These are phyloP conservation scores for Yarrowia alimentaria DNA, from an alignment of 805 yeast genomes.

Conservation along the genomic window DNA sequence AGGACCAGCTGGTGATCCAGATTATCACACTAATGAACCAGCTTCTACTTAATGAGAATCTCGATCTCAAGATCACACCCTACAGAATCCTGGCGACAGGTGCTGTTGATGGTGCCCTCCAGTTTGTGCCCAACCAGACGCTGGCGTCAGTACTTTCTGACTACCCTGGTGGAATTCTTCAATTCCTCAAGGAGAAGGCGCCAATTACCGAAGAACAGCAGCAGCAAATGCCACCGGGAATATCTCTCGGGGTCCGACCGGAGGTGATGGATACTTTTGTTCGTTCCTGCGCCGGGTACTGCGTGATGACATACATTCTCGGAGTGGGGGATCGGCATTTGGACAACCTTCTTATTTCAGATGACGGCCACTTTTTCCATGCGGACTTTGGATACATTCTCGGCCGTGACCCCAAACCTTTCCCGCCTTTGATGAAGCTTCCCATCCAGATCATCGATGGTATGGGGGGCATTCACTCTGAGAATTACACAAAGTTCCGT, in stretches of 20 bases:
- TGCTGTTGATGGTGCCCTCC: slow-evolving; percentile 86
- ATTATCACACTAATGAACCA: slow-evolving; percentile 89
- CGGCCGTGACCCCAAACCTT: slow-evolving; percentile 97
- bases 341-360: slow-evolving; percentile 79
- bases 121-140: slow-evolving; percentile 91
- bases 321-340: slow-evolving; percentile 98
- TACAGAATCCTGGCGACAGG: slow-evolving; percentile 89
- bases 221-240: not conserved
- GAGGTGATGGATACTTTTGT: slow-evolving; percentile 91
- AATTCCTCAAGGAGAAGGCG: slow-evolving; percentile 53
- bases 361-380: slow-evolving; percentile 89
- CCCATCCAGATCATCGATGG: slow-evolving; percentile 97
- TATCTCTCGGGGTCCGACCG: slow-evolving; percentile 46
- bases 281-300: slow-evolving; percentile 94
- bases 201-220: slow-evolving; percentile 31
- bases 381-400: slow-evolving; percentile 96
- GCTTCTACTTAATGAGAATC: slow-evolving; percentile 80
- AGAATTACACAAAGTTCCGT: slow-evolving; percentile 80
- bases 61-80: slow-evolving; percentile 83
- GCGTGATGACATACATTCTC: slow-evolving; percentile 87
- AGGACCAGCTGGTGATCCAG: slow-evolving; percentile 95
- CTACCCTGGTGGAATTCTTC: slow-evolving; percentile 69
- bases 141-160: slow-evolving; percentile 72
- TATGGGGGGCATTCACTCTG: slow-evolving; percentile 90
- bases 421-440: slow-evolving; percentile 96